Percentiles rank a stretch among this genome's conserved stretches.
Conservation (phyloP, 1,284 basidiomycete genomes). For the Golubevia sp. region DNA sequence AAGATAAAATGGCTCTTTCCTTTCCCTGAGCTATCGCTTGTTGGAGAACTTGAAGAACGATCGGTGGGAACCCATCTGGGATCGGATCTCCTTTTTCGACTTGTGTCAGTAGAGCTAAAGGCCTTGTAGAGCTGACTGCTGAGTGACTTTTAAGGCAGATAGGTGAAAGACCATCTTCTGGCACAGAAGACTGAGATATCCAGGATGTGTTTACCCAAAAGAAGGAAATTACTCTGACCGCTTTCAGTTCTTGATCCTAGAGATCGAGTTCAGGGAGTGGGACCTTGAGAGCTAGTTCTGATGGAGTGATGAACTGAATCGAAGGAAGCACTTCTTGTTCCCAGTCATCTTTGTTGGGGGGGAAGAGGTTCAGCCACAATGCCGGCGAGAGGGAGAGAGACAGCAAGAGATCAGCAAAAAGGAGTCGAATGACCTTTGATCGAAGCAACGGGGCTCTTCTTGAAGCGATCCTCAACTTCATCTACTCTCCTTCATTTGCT, state of each 20-base stretch:
- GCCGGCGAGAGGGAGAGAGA: too few relatives aligned
- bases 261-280: not conserved
- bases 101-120: not conserved
- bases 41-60: not conserved
- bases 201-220: not conserved
- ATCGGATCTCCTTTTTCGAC: not conserved
- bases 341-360: too few relatives aligned
- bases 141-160: not conserved
- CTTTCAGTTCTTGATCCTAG: not conserved
- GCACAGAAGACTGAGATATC: not conserved
- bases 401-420: too few relatives aligned
- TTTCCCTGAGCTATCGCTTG: not conserved
- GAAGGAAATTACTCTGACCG: not conserved
- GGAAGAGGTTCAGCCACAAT: too few relatives aligned
- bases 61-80: not conserved
- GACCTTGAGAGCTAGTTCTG: not conserved
- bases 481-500: too few relatives aligned
- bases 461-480: too few relatives aligned
- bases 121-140: not conserved
- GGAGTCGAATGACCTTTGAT: too few relatives aligned
- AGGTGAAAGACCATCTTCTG: not conserved
- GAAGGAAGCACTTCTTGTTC: too few relatives aligned
- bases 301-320: too few relatives aligned
- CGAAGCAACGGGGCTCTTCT: too few relatives aligned
- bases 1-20: too few relatives aligned